phyloP scores from a whole-genome alignment of 2,329 filamentous ascomycete species.

The Talaromyces albobiverticillius region DNA sequence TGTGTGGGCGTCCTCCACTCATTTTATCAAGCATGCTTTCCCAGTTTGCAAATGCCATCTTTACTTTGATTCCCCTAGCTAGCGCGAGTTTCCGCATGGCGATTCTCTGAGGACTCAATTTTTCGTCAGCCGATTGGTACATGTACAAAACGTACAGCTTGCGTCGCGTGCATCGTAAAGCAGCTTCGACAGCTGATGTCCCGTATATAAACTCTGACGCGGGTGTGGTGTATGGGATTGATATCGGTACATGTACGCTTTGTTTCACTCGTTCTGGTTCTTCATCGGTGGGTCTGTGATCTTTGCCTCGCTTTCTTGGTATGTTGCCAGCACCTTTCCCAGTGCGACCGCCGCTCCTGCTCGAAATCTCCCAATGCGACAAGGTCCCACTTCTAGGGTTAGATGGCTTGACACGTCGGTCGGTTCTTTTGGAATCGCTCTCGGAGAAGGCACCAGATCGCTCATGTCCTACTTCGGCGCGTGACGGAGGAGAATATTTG shows the following conservation, averaged over 20 bases:
- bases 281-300: conserved; percentile 19
- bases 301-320: conserved; percentile 11
- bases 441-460: background rate
- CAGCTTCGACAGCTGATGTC: conserved; percentile 73
- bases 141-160: conserved; percentile 84
- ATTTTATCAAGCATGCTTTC: conserved; percentile 76
- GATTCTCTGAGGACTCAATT: conserved; percentile 40
- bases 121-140: conserved; percentile 57
- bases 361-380: too few relatives aligned
- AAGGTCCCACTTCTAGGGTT: too few relatives aligned
- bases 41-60: conserved; percentile 59
- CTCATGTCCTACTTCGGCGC: too few relatives aligned
- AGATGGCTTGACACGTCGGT: background rate
- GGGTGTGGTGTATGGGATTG: conserved; percentile 72
- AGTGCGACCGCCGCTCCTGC: background rate
- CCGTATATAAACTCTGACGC: conserved; percentile 93
- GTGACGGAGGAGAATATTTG: background rate
- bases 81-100: conserved; percentile 39
- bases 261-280: conserved; percentile 32
- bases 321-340: conserved; percentile 3
- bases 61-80: conserved; percentile 51
- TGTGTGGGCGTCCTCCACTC: conserved; percentile 79
- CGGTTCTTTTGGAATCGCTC: too few relatives aligned
- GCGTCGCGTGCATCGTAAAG: conserved; percentile 65
- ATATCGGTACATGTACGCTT: conserved; percentile 36